Evolutionary conservation across 2,329 filamentous ascomycete genomes (phyloP).

Genomic region (Calonectria honghensis): DNA sequence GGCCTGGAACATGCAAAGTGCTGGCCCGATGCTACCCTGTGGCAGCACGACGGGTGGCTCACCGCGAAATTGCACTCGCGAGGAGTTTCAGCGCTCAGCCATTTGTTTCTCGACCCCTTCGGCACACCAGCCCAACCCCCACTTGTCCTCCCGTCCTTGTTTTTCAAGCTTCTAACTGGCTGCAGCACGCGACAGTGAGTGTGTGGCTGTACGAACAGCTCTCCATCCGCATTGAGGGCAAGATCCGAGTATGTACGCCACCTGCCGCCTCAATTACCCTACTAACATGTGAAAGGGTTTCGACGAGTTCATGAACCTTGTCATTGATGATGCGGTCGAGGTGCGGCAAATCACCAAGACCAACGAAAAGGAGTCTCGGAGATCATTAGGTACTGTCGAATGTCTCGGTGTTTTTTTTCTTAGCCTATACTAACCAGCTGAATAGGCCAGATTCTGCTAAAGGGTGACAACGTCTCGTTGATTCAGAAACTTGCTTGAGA

Average conservation of each 20-base stretch:
- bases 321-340: conserved; percentile 95
- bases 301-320: conserved; percentile 99
- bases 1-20: conserved; percentile 24
- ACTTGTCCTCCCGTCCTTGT: background rate
- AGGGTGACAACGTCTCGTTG: conserved; percentile 91
- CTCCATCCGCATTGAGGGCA: conserved; percentile 94
- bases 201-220: conserved; percentile 99
- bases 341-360: conserved; percentile 90
- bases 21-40: conserved; percentile 8
- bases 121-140: background rate
- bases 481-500: conserved; percentile 74
- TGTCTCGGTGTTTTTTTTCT: background rate
- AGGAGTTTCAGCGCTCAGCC: background rate
- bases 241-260: conserved; percentile 84
- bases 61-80: background rate
- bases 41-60: background rate
- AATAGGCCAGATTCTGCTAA: conserved; percentile 87
- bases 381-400: conserved; percentile 80
- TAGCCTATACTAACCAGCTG: conserved; percentile 50
- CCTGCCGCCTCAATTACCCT: background rate
- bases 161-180: conserved; percentile 46
- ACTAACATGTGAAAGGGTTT: conserved; percentile 80
- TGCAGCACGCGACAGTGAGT: conserved; percentile 85
- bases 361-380: conserved; percentile 83
- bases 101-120: conserved; percentile 27